Evolutionary conservation across 257 asterid species (phyloP).

Genomic region (Solanum sparsipilum): DNA sequence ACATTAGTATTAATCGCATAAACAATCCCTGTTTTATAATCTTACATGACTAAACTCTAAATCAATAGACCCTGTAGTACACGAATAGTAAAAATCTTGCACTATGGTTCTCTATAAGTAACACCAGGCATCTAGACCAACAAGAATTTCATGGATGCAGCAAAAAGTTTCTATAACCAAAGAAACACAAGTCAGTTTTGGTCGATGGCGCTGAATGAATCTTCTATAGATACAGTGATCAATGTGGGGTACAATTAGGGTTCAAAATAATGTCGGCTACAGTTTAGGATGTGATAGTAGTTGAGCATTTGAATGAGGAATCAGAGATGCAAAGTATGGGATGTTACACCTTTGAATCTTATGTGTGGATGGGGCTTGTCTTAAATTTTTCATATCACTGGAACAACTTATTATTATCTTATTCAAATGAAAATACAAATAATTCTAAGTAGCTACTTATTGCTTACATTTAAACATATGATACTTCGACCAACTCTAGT

Average conservation of each 20-base stretch:
- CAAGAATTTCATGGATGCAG: background rate
- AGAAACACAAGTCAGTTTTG: background rate
- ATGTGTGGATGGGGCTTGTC: background rate
- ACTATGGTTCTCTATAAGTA: background rate
- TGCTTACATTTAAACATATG: background rate
- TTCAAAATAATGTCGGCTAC: background rate
- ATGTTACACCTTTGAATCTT: background rate
- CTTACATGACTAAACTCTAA: background rate
- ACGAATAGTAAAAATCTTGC: background rate
- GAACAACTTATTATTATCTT: background rate
- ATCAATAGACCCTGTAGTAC: background rate
- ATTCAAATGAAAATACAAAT: background rate
- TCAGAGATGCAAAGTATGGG: background rate
- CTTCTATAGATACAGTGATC: background rate
- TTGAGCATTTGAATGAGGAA: background rate
- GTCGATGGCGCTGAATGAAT: background rate
- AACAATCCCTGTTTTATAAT: background rate
- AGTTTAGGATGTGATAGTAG: background rate
- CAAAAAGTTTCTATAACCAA: background rate
- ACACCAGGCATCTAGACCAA: background rate
- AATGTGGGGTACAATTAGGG: background rate
- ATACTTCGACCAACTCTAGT: background rate
- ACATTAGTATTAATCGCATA: background rate
- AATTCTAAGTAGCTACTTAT: background rate
- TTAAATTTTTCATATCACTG: background rate